Conservation (phyloP, 2,329 filamentous ascomycete genomes). For the Paraphoma sp. region DNA sequence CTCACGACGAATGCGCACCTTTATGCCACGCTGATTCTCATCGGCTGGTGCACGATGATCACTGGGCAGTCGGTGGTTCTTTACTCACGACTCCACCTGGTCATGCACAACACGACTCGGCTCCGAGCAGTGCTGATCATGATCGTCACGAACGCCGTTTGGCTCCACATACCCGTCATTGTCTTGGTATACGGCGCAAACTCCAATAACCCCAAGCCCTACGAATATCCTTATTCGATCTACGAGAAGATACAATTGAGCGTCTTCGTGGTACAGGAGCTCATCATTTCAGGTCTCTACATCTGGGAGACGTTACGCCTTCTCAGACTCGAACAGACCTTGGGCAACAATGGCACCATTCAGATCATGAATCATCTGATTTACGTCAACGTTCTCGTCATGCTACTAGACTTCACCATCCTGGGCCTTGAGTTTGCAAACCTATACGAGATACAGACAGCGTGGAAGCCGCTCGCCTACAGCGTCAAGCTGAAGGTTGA, state of each 20-base stretch:
- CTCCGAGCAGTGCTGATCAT: conserved; percentile 60
- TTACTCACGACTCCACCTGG: conserved; percentile 66
- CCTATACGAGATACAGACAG: conserved; percentile 27
- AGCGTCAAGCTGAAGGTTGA: conserved; percentile 60
- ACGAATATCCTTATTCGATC: conserved; percentile 38
- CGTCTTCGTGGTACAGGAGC: conserved; percentile 48
- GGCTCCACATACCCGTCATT: conserved; percentile 61
- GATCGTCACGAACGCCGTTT: conserved; percentile 61
- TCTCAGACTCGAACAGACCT: conserved; percentile 17
- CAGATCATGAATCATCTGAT: conserved; percentile 26
- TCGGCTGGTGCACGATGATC: conserved; percentile 67
- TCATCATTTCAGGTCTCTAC: conserved; percentile 52
- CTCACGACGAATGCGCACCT: conserved; percentile 27
- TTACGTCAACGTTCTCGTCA: conserved; percentile 28
- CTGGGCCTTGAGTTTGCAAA: conserved; percentile 26
- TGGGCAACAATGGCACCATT: conserved; percentile 18
- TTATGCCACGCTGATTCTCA: conserved; percentile 51
- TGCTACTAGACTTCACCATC: conserved; percentile 30
- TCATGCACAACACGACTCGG: conserved; percentile 56
- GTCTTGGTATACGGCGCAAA: conserved; percentile 61
- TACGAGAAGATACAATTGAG: conserved; percentile 52
- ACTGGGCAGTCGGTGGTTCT: conserved; percentile 66
- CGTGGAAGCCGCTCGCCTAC: conserved; percentile 49
- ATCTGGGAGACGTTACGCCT: conserved; percentile 54
- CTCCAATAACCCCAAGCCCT: conserved; percentile 37